These are phyloP conservation scores for Lolium multiflorum DNA, from an alignment of 176 grass and related monocot genomes.

Conservation along the genomic window DNA sequence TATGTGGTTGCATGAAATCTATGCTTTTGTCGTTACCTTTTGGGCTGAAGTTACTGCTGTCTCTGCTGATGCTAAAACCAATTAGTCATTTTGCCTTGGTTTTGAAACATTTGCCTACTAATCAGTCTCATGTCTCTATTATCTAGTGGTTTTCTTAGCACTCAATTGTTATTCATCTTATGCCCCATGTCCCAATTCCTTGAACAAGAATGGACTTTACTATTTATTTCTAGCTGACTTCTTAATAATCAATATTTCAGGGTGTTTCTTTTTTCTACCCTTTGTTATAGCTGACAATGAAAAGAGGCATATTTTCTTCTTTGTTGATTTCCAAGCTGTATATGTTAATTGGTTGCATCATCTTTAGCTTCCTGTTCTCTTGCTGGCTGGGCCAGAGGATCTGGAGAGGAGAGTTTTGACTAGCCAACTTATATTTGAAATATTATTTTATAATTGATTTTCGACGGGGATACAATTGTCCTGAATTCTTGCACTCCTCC, in stretches of 20 bases:
- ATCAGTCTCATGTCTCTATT: neutral
- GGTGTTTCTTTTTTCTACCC: neutral
- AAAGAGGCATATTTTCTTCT: neutral
- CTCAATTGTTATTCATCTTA: neutral
- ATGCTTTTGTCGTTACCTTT: too few relatives aligned
- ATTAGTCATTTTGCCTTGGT: too few relatives aligned
- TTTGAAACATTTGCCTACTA: too few relatives aligned
- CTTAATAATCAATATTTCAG: neutral
- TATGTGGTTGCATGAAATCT: too few relatives aligned
- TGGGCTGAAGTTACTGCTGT: too few relatives aligned
- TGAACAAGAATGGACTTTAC: neutral
- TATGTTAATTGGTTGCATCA: neutral
- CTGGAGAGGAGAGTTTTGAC: too few relatives aligned
- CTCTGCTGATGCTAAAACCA: too few relatives aligned
- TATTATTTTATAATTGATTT: neutral
- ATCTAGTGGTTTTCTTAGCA: neutral
- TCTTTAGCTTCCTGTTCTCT: too few relatives aligned
- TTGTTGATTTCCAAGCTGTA: neutral
- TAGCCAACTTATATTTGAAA: neutral
- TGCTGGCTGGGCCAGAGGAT: too few relatives aligned
- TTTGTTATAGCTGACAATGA: neutral
- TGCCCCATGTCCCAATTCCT: neutral
- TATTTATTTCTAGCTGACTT: neutral
- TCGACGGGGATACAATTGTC: neutral
- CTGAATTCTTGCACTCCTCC: neutral